Evolutionary conservation across 2,329 filamentous ascomycete genomes (phyloP).

Genomic region (Parastagonospora nodorum): DNA sequence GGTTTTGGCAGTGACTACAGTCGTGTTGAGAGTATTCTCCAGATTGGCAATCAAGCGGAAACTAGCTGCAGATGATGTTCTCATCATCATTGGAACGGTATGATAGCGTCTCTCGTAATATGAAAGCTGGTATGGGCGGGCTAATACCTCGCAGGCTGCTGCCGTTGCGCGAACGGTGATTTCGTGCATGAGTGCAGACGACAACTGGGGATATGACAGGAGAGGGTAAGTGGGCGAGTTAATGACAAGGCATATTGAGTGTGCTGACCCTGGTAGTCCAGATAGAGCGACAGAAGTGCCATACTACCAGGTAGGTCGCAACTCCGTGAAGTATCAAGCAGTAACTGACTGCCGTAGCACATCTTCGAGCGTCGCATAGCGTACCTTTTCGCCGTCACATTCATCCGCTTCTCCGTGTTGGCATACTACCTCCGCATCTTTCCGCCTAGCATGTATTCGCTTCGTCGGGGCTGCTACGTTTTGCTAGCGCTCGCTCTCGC

Average conservation of each 20-base stretch:
- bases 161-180: conserved; percentile 30
- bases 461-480: conserved; percentile 22
- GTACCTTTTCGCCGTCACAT: conserved; percentile 40
- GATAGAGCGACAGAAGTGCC: conserved; percentile 23
- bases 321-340: background rate
- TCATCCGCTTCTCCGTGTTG: conserved; percentile 43
- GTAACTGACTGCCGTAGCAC: conserved; percentile 13
- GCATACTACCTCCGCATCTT: conserved; percentile 46
- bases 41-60: conserved; percentile 28
- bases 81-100: conserved; percentile 30
- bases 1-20: conserved; percentile 24
- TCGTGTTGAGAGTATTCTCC: conserved; percentile 29
- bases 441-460: conserved; percentile 21
- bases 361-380: conserved; percentile 40
- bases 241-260: background rate
- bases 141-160: conserved; percentile 17
- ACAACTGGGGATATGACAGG: conserved; percentile 28
- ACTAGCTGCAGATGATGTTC: conserved; percentile 27
- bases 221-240: conserved; percentile 20
- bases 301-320: conserved; percentile 23
- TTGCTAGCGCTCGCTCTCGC: conserved; percentile 22
- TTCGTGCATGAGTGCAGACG: conserved; percentile 33
- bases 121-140: background rate
- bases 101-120: background rate
- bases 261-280: conserved; percentile 11